These are phyloP conservation scores for Garcia nutans DNA, from an alignment of 345 rosid genomes.

Conservation along the genomic window DNA sequence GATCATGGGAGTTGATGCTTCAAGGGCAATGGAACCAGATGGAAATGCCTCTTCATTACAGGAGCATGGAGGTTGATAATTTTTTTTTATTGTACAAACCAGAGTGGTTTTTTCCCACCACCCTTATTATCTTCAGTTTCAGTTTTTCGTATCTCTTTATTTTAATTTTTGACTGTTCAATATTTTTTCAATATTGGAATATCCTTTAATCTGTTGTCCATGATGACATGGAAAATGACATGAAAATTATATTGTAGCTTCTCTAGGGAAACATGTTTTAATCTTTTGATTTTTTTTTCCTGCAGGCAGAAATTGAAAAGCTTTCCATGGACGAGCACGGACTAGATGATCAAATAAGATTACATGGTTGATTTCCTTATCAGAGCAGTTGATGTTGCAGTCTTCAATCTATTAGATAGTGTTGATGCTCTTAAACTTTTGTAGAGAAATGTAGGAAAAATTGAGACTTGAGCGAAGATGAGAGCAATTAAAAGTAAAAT, in stretches of 20 bases:
- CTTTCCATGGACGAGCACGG: constrained; percentile 65
- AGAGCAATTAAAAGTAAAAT: constrained; percentile 68
- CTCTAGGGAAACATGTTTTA: constrained; percentile 9
- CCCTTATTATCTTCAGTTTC: neutral
- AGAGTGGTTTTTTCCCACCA: neutral
- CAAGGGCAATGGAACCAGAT: constrained; percentile 55
- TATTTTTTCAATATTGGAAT: neutral
- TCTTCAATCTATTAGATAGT: constrained; percentile 23
- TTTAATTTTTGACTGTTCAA: constrained; percentile 8
- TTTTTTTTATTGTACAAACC: neutral
- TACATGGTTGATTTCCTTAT: constrained; percentile 27
- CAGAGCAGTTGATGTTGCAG: constrained; percentile 14
- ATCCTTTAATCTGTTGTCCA: neutral
- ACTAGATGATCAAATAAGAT: constrained; percentile 87
- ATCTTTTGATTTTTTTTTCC: constrained; percentile 18
- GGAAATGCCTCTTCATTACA: constrained; percentile 56
- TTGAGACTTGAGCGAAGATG: constrained; percentile 75
- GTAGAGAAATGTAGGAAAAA: constrained; percentile 80
- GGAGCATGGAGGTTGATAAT: constrained; percentile 41
- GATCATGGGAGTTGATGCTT: constrained; percentile 73
- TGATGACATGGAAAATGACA: neutral
- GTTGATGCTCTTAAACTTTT: constrained; percentile 39
- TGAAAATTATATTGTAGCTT: neutral
- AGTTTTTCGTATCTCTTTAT: constrained; percentile 1
- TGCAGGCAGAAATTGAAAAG: constrained; percentile 78